Evolutionary conservation across 2,329 filamentous ascomycete species (phyloP), one percentile per base, ranked within the genome.

Genomic region (Claviceps capensis): DNA sequence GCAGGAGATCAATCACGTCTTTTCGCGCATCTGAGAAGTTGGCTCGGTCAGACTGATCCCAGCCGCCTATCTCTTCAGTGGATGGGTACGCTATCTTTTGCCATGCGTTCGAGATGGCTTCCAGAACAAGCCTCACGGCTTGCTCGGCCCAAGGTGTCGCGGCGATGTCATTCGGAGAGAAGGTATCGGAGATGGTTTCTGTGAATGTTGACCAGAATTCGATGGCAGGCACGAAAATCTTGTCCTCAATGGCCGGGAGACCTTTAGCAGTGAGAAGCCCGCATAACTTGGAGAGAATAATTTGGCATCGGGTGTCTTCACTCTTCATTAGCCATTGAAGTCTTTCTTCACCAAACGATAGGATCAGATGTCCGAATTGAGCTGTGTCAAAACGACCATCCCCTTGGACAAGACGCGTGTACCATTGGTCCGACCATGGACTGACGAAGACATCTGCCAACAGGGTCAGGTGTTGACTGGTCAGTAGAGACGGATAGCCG

Each of bases 141-240:
- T 72, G 65, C 7, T 71, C 67, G 48, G 83, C 73, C 82, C 83
- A 88, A 6, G 66, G 58, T 2, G 70, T 66, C 5, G 70, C 66
- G 4, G 66, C 62, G 4, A 68, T 67, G 23, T 75, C 71, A n/a
- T 72, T 72, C 1, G 75, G 74, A 54, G 74, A 78, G 46, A 77
- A 68, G 9, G 68, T 72, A 62, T 81, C 85, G 54, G 74, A 78
- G 71, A 82, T 73, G 13, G 79, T 78, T 65, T 89, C 86, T 5
- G 86, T 79, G 62, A 83, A 88, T 1, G 79, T 82, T 17, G 79
- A 83, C 87, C 88, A 93, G 63, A 93, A 91, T 60, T 93, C 86
- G 14, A 91, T 74, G 1, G 83, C 79, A 1, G 81, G 78, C 0
- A 86, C 78, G 52, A 88, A 89, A 11, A 89, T 79, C 56, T 80